These are phyloP conservation scores for Cryphonectria carpinicola DNA, from an alignment of 2,329 filamentous ascomycete species.

Conservation along the genomic window DNA sequence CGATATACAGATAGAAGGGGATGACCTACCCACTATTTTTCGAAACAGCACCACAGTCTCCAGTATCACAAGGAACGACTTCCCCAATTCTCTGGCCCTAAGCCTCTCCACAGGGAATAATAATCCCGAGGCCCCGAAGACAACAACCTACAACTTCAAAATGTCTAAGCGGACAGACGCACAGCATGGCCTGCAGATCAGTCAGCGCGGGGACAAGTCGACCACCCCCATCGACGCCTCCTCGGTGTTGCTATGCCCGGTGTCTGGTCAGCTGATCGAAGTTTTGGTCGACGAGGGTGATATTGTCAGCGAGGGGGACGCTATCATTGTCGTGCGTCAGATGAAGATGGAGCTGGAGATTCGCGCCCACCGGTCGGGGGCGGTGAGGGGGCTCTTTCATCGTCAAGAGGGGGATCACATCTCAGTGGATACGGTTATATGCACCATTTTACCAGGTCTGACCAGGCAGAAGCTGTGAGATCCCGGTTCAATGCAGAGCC, in stretches of 20 bases:
- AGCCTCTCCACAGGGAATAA: constrained; percentile 56
- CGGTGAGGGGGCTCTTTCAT: constrained; percentile 55
- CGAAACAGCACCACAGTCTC: constrained; percentile 6
- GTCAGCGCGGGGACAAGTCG: background rate
- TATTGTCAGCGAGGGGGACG: constrained; percentile 51
- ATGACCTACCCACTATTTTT: background rate
- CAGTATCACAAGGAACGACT: constrained; percentile 62
- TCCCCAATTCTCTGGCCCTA: constrained; percentile 51
- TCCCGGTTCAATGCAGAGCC: background rate
- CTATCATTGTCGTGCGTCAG: constrained; percentile 63
- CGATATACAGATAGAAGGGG: constrained; percentile 7
- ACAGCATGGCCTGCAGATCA: background rate
- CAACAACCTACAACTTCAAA: constrained; percentile 8
- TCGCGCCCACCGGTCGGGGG: constrained; percentile 50
- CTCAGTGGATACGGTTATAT: constrained; percentile 55
- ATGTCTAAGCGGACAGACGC: constrained; percentile 18
- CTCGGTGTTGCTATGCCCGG: constrained; percentile 12
- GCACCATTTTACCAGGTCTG: constrained; percentile 16
- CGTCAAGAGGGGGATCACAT: constrained; percentile 59
- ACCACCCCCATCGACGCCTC: background rate
- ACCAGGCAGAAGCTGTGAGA: constrained; percentile 22
- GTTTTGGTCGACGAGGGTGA: constrained; percentile 59
- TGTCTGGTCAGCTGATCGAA: constrained; percentile 63
- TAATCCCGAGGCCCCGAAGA: constrained; percentile 30
- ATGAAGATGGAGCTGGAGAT: constrained; percentile 75